Percentiles rank a stretch among this genome's conserved stretches.
phyloP scores from a whole-genome alignment of 1,284 basidiomycete genomes.

The Trametes polyzona region DNA sequence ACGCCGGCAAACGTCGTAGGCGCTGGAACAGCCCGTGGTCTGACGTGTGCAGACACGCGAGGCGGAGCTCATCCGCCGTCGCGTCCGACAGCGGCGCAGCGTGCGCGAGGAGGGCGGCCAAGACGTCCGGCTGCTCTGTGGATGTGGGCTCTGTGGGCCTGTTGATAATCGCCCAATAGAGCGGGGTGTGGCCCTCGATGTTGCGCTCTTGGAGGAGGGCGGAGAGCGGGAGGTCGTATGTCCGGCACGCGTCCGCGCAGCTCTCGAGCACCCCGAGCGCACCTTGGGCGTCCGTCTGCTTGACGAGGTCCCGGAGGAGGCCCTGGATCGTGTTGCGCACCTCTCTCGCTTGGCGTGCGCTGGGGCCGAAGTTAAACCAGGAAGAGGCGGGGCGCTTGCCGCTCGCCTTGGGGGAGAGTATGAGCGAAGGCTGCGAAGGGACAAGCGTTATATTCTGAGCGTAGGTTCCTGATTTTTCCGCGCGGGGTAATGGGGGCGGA shows the following conservation, averaged over 20 bases:
- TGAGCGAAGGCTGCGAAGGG: conserved; percentile 3
- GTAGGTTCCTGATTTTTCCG: conserved; percentile 16
- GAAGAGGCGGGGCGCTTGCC: conserved; percentile 15
- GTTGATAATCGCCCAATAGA: conserved; percentile 73
- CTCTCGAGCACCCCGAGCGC: conserved; percentile 44
- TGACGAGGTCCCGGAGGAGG: conserved; percentile 36
- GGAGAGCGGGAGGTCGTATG: conserved; percentile 45
- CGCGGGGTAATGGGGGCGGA: conserved; percentile 6
- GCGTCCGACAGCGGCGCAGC: conserved; percentile 53
- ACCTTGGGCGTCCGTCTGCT: conserved; percentile 29
- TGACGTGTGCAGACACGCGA: conserved; percentile 64
- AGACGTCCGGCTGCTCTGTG: conserved; percentile 41
- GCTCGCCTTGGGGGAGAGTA: neutral
- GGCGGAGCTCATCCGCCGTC: conserved; percentile 60
- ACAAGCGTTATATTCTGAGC: neutral
- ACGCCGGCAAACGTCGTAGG: conserved; percentile 52
- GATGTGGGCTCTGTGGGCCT: conserved; percentile 29
- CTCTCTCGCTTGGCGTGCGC: conserved; percentile 25
- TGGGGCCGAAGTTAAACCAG: conserved; percentile 29
- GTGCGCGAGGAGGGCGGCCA: conserved; percentile 54
- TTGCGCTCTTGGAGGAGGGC: conserved; percentile 59
- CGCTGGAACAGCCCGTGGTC: conserved; percentile 68
- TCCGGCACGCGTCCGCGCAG: conserved; percentile 49
- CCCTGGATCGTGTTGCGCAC: conserved; percentile 32
- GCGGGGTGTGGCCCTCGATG: conserved; percentile 64